phyloP scores from a whole-genome alignment of 768 basidiomycete species.

The Mrakia blollopis region DNA sequence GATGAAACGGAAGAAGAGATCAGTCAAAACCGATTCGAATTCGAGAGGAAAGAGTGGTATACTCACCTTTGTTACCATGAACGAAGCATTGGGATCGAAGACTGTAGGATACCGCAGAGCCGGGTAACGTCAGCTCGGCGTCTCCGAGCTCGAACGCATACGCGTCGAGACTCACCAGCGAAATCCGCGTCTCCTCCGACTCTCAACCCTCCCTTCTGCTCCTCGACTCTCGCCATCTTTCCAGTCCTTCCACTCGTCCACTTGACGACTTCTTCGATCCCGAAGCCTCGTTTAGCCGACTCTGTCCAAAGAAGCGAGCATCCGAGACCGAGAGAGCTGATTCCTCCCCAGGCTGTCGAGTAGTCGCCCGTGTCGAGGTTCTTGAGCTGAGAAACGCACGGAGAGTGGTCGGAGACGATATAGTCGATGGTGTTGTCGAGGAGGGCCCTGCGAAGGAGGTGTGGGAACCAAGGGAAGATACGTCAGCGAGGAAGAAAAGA shows the following conservation, averaged over 20 bases:
- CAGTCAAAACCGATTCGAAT: background rate
- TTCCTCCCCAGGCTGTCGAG: constrained; percentile 67
- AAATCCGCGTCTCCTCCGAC: constrained; percentile 82
- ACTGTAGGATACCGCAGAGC: background rate
- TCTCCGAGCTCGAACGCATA: constrained; percentile 39
- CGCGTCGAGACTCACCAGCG: constrained; percentile 50
- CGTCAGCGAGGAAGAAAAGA: background rate
- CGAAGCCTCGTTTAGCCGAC: constrained; percentile 53
- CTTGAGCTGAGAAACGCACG: constrained; percentile 79
- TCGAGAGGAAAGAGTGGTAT: background rate
- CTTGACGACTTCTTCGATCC: constrained; percentile 45
- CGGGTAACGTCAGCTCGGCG: constrained; percentile 2
- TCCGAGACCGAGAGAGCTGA: constrained; percentile 84
- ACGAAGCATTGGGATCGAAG: constrained; percentile 5
- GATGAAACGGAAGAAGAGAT: background rate
- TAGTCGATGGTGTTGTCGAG: constrained; percentile 78
- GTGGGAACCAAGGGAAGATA: background rate
- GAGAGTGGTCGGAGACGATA: constrained; percentile 94
- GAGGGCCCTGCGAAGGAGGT: constrained; percentile 53
- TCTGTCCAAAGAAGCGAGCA: constrained; percentile 87
- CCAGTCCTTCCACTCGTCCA: constrained; percentile 76
- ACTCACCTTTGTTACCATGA: constrained; percentile 25
- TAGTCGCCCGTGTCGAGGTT: constrained; percentile 66
- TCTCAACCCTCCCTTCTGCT: constrained; percentile 64
- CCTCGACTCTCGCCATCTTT: constrained; percentile 66